Base-by-base conservation (phyloP, 108 stramenopile genomes). In the Fragilaria radians region DNA sequence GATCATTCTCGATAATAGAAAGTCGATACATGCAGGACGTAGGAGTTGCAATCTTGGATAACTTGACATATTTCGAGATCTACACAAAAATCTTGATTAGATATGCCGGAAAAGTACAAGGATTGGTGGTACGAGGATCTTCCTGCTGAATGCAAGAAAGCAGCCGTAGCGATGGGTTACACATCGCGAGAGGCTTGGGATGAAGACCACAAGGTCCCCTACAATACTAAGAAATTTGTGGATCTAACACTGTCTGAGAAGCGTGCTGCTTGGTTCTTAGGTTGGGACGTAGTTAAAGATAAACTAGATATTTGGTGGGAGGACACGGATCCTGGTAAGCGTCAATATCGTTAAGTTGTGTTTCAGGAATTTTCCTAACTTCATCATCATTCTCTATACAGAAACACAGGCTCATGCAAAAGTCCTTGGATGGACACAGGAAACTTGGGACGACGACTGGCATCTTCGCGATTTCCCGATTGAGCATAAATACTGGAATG, bases 391-490 rank as follows among this genome's bases (percentile, higher is more conserved):
- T 51, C 24, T 7, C 7, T 51, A 7, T 51, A 21, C 23, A 24
- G 50, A 51, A 51, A 51, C 50, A 19, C 50, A 56, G 18, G 36
- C 54, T 11, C 54, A 42, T n/a, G 63, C 54, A 24, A 17, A 22
- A n/a, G 28, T 52, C 28, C 47, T 65, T 65, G 53, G 63, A 28
- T 65, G 33, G 17, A 25, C 50, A 9, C 19, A 63, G 23, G 52
- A 63, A 19, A 63, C 21, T 19, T 63, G 62, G 62, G 60, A 61
- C 2, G 60, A 61, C 25, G 50, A 51, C 24, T 51, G 50, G 50
- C 23, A 51, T 7, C 7, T 51, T 19, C 23, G 24, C 9, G 50
- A 51, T 21, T 51, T 51, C 7, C 50, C 50, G 5, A 24, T 19
- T 25, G 50, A 51, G 19, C 50, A 55, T 28, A 11, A 18, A 31